Base-by-base conservation (phyloP, 2,329 filamentous ascomycete genomes). In the Arthrobotrys conoides region DNA sequence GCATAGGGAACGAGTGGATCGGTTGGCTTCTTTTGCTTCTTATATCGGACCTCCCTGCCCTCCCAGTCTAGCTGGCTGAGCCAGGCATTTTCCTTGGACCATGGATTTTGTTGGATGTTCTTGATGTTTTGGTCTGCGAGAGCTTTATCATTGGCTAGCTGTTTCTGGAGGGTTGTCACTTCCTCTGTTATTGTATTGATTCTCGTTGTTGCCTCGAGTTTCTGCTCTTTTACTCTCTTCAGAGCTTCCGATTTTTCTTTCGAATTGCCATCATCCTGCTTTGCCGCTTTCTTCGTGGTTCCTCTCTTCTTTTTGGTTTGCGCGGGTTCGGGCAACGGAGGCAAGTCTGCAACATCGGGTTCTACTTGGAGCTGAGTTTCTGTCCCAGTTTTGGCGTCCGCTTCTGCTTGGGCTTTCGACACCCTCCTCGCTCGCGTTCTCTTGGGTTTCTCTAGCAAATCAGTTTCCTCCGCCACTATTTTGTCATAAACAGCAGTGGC, bases 11-110 rank as follows among this genome's bases (percentile, higher is more conserved):
- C 55, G 4, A 78, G 75, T 51, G 75, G 75, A 14, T 78, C 75
- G 10, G 63, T 65, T 9, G 91, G 93, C 53, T 93, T 88, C 1
- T 92, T 87, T 84, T 97, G 97, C 85, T 92, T 94, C 86, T 96
- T 97, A 2, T 91, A 92, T 83, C 90, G 94, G 79, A 97, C 88
- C 84, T 97, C 93, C 84, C 98, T 94, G 2, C 93, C 93, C 0
- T 93, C 92, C 96, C 96, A 99, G 86, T 99, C 94, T 66, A 99
- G 88, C 86, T 99, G 96, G 80, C 88, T 89, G 82, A 99, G 85
- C 96, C 96, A 99, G 14, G 75, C 75, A 27, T 78, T 78, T 33
- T 72, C 63, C 5, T 57, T 6, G 12, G 63, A 64, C 75, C 75
- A 78, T 4, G 94, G 93, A 82, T 99, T 95, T 48, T 88, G 91